A percentile compares a stretch with the other conserved stretches of the same genome.
Conservation (phyloP, 306 rosid genomes). For the Fagus crenata region DNA sequence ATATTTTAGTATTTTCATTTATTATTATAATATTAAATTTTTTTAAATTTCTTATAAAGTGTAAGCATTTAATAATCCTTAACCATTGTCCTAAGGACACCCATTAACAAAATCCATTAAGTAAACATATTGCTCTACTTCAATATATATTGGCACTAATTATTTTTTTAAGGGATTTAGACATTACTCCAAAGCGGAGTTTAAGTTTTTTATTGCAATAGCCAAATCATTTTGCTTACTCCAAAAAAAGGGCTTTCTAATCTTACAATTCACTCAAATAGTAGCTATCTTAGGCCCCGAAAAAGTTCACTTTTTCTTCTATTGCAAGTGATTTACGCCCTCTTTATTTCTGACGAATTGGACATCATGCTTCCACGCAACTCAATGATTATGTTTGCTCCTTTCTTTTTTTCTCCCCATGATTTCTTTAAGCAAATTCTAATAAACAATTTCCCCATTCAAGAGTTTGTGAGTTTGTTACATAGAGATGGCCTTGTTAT, state of each 20-base stretch:
- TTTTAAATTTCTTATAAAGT: too few relatives aligned
- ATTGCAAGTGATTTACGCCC: slow-evolving; percentile 22
- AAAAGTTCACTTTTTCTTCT: slow-evolving; percentile 8
- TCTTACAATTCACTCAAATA: background rate
- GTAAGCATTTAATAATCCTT: too few relatives aligned
- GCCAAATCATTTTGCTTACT: background rate
- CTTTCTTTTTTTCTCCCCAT: slow-evolving; percentile 8
- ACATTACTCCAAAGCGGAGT: background rate
- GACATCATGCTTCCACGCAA: slow-evolving; percentile 46
- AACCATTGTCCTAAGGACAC: too few relatives aligned
- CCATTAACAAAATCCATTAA: too few relatives aligned
- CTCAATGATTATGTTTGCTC: slow-evolving; percentile 39
- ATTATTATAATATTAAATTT: too few relatives aligned
- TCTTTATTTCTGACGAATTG: slow-evolving; percentile 43
- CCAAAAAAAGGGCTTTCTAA: background rate
- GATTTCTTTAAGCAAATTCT: slow-evolving; percentile 10
- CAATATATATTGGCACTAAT: too few relatives aligned
- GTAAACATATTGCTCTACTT: too few relatives aligned
- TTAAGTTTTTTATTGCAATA: background rate
- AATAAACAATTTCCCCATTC: background rate
- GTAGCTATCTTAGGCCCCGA: background rate
- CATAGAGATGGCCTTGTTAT: background rate
- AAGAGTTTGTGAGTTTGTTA: background rate
- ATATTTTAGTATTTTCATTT: too few relatives aligned
- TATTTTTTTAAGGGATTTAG: background rate